phyloP scores from a whole-genome alignment of 495 filamentous ascomycete genomes.

The Chaetomium tenue region DNA sequence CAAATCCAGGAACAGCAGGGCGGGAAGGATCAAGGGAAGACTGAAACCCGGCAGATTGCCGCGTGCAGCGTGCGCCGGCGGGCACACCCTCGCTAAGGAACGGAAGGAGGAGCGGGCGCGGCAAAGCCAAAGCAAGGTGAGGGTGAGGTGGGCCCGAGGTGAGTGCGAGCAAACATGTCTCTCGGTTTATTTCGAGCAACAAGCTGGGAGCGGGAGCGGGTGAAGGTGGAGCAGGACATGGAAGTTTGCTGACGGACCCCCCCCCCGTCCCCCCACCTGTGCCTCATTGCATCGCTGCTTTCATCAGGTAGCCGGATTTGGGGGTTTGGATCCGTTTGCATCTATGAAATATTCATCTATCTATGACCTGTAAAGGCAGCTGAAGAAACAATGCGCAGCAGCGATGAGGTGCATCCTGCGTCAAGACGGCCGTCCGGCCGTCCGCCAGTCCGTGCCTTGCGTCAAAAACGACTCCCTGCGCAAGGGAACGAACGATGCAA shows the following conservation, averaged over 20 bases:
- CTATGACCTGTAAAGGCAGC: not conserved
- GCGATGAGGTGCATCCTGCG: not conserved
- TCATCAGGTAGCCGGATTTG: not conserved
- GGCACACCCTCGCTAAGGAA: not conserved
- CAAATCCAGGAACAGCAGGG: not conserved
- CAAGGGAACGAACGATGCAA: not conserved
- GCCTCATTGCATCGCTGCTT: not conserved
- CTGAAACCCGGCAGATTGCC: slow-evolving; percentile 4
- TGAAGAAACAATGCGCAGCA: not conserved
- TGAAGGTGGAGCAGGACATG: no score
- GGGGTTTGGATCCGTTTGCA: not conserved
- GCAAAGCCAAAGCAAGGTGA: slow-evolving; percentile 8
- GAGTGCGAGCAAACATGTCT: not conserved
- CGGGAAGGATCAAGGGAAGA: not conserved
- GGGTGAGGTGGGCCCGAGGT: no score
- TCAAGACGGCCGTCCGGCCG: no score
- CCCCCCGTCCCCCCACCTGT: not conserved
- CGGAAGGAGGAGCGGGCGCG: not conserved
- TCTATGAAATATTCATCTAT: no score
- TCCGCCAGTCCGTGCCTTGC: slow-evolving; percentile 4
- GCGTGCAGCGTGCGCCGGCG: not conserved
- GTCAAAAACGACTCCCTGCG: not conserved
- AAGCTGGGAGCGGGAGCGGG: no score
- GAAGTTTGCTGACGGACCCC: not conserved
- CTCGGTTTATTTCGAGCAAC: slow-evolving; percentile 8